Evolutionary conservation across 2,329 filamentous ascomycete species (phyloP).

Genomic region (Ceratocystis papillata): DNA sequence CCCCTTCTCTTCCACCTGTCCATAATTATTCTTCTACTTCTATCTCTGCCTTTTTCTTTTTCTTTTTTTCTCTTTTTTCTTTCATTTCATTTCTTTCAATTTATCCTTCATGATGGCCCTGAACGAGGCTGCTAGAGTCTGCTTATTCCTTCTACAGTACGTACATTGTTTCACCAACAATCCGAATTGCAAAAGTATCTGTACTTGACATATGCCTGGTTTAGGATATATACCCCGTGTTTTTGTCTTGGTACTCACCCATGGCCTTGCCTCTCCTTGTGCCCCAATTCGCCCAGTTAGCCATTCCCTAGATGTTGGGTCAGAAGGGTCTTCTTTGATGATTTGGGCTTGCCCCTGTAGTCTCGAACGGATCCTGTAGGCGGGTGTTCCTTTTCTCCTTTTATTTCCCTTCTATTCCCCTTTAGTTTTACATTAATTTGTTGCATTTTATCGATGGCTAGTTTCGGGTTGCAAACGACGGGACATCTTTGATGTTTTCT

Average conservation of each 20-base stretch:
- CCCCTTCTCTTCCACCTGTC: not conserved
- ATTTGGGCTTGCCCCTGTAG: slow-evolving; percentile 2
- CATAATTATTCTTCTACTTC: not conserved
- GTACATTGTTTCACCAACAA: no score
- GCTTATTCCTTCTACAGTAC: not conserved
- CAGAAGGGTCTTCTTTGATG: slow-evolving; percentile 7
- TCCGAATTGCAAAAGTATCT: no score
- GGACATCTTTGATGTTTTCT: slow-evolving; percentile 6
- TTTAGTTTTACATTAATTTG: slow-evolving; percentile 3
- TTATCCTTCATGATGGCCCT: not conserved
- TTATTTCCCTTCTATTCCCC: slow-evolving; percentile 13
- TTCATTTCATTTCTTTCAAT: not conserved
- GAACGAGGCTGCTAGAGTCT: not conserved
- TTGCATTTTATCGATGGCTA: not conserved
- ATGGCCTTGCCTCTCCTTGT: no score
- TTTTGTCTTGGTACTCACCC: no score
- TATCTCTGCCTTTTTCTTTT: not conserved
- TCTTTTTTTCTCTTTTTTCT: no score
- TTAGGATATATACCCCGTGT: no score
- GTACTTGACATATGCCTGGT: no score
- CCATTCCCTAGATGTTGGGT: not conserved
- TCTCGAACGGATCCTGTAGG: not conserved
- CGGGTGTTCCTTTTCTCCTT: slow-evolving; percentile 3
- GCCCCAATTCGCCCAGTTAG: no score
- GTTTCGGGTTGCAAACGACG: not conserved